A percentile compares a stretch with the other conserved stretches of the same genome.
phyloP scores from a whole-genome alignment of 805 yeast genomes.

The Candida succiphila region DNA sequence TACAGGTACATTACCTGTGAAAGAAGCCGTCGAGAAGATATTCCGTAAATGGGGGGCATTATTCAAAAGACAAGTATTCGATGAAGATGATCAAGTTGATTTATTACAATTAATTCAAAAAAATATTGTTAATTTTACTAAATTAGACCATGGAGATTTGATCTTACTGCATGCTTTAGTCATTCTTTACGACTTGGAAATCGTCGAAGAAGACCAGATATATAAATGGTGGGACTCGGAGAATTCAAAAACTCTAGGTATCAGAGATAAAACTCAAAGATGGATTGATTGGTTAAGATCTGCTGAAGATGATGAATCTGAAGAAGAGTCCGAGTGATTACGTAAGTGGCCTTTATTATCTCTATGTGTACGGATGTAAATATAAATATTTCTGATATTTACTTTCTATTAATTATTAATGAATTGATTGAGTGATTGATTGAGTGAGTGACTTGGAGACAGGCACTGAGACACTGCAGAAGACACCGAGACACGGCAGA shows the following conservation, averaged over 20 bases:
- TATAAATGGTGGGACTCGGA: slow-evolving; percentile 71
- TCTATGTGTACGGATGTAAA: too few relatives aligned
- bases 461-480: too few relatives aligned
- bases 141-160: slow-evolving; percentile 38
- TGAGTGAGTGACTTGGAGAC: too few relatives aligned
- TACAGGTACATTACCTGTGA: slow-evolving; percentile 67
- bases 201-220: slow-evolving; percentile 74
- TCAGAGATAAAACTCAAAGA: slow-evolving; percentile 49
- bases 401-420: too few relatives aligned
- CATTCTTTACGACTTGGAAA: slow-evolving; percentile 70
- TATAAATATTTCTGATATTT: too few relatives aligned
- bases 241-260: slow-evolving; percentile 28
- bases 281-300: slow-evolving; percentile 84
- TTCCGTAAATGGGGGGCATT: slow-evolving; percentile 76
- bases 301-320: slow-evolving; percentile 37
- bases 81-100: slow-evolving; percentile 67
- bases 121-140: slow-evolving; percentile 30
- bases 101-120: slow-evolving; percentile 43
- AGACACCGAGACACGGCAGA: too few relatives aligned
- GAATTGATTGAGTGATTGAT: too few relatives aligned
- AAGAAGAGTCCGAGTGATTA: too few relatives aligned
- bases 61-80: slow-evolving; percentile 80
- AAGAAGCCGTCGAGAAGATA: slow-evolving; percentile 68
- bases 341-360: too few relatives aligned
- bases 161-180: slow-evolving; percentile 42